These are phyloP conservation scores for Clitopilus hobsonii DNA, from an alignment of 768 basidiomycete genomes.

Conservation along the genomic window DNA sequence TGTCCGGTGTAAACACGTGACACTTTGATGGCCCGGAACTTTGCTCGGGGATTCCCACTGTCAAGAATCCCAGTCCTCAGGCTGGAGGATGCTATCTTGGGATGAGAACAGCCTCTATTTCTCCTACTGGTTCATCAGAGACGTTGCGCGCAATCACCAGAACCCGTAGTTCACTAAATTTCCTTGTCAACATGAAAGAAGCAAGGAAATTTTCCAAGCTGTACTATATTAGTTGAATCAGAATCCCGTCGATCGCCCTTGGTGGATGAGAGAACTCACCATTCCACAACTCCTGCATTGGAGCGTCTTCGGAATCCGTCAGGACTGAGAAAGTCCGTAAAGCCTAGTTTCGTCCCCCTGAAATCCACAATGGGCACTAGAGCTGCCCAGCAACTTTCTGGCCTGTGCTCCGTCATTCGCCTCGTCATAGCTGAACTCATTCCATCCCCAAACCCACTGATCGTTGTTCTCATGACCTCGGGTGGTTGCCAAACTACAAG, in stretches of 20 bases:
- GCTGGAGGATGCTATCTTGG: not conserved
- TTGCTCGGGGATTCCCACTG: not conserved
- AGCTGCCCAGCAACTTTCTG: not conserved
- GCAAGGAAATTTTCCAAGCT: not conserved
- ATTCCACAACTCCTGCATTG: not conserved
- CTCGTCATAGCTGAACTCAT: not conserved
- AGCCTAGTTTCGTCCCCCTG: not conserved
- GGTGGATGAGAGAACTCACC: not conserved
- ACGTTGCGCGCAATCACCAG: not conserved
- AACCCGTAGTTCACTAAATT: not conserved
- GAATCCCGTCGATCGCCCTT: not conserved
- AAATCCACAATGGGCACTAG: not conserved
- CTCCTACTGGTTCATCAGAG: not conserved
- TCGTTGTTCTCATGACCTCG: not conserved
- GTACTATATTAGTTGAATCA: not conserved
- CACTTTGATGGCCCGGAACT: not conserved
- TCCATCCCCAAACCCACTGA: not conserved
- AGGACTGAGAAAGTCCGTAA: not conserved
- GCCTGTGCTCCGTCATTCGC: not conserved
- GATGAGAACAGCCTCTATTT: not conserved
- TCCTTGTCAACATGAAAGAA: not conserved
- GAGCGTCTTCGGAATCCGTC: not conserved
- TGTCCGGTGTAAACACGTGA: constrained; percentile 12
- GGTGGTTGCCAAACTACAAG: not conserved
- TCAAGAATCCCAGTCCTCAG: not conserved